Conservation (phyloP, 2,329 filamentous ascomycete species). For the Verticillium klebahnii region DNA sequence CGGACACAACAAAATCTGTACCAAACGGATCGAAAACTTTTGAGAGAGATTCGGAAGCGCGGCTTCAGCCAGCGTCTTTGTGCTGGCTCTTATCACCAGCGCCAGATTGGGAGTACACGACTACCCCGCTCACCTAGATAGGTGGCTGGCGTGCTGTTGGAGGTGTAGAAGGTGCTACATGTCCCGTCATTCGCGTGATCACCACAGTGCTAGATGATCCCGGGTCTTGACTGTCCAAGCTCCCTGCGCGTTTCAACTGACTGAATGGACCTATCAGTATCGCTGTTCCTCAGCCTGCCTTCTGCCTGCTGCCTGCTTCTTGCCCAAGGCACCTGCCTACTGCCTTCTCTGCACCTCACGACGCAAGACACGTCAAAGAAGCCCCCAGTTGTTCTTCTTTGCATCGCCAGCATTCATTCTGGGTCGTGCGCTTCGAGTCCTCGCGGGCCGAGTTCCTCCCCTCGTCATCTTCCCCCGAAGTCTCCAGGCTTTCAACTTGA, state of each 20-base stretch:
- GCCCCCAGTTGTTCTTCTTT: no score
- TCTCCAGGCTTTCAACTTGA: background rate
- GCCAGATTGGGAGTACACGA: background rate
- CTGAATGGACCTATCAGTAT: background rate
- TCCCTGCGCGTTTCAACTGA: background rate
- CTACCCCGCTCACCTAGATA: background rate
- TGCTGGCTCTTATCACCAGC: background rate
- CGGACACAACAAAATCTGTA: no score
- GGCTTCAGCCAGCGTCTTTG: no score
- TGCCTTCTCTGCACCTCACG: background rate
- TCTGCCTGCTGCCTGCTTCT: background rate
- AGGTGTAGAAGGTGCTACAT: background rate
- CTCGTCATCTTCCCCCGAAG: no score
- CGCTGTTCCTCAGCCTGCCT: background rate
- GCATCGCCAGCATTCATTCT: no score
- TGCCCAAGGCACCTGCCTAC: background rate
- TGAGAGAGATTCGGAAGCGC: no score
- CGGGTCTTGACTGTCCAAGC: background rate
- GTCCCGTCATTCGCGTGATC: background rate
- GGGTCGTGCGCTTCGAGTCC: no score
- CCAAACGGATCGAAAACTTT: no score
- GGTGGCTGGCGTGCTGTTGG: background rate
- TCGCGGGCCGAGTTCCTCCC: no score
- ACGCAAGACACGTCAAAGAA: no score
- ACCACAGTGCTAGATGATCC: background rate